Conservation (phyloP, 2,329 filamentous ascomycete genomes). For the Talaromyces sp. region DNA sequence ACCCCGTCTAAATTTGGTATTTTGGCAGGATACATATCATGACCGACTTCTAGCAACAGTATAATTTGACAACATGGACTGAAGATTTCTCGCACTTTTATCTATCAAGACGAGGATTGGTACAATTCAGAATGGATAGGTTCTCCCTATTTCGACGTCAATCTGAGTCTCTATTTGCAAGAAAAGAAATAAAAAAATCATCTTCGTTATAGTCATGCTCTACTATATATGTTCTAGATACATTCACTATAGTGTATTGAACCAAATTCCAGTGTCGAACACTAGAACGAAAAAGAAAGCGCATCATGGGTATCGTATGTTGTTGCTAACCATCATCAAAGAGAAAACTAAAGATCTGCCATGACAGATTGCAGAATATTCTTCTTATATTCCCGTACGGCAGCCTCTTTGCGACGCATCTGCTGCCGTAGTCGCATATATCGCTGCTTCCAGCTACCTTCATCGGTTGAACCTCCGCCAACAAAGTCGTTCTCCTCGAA, state of each 20-base stretch:
- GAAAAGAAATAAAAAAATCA: not conserved
- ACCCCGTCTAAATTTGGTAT: not conserved
- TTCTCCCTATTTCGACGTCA: not conserved
- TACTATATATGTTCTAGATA: not conserved
- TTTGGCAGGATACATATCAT: not conserved
- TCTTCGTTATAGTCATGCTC: not conserved
- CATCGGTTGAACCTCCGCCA: constrained; percentile 11
- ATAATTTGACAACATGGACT: not conserved
- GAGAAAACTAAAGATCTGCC: constrained; percentile 32
- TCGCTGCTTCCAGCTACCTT: constrained; percentile 40
- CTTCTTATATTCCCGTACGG: constrained; percentile 40
- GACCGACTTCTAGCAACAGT: not conserved
- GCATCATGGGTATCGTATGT: constrained; percentile 17
- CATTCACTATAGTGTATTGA: not conserved
- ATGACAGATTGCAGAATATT: constrained; percentile 45
- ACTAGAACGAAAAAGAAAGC: not conserved
- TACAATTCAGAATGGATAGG: not conserved
- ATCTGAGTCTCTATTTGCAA: not conserved
- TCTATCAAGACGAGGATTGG: not conserved
- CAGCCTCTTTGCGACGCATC: constrained; percentile 38
- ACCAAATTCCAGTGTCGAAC: not conserved
- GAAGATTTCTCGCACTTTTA: not conserved
- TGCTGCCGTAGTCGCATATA: constrained; percentile 38
- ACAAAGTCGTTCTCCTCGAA: constrained; percentile 13
- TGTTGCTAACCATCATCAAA: constrained; percentile 8